These are phyloP conservation scores for Hibiscus syriacus DNA, from an alignment of 345 rosid species.

Conservation along the genomic window DNA sequence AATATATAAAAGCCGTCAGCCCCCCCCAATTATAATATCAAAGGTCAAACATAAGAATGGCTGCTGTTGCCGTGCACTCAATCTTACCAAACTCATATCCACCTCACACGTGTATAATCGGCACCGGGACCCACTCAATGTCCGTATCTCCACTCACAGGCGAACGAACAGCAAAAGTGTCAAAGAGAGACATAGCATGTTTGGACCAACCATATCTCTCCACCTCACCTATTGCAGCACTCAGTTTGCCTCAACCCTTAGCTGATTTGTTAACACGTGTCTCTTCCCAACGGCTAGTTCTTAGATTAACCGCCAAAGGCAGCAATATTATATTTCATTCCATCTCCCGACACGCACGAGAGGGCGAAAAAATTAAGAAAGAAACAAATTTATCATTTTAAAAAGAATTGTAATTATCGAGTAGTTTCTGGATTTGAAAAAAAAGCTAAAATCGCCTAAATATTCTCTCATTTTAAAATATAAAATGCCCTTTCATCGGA, in stretches of 20 bases:
- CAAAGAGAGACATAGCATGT: conserved; percentile 22
- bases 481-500: not conserved
- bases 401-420: not conserved
- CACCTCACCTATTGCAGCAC: conserved; percentile 19
- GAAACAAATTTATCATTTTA: not conserved
- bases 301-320: conserved; percentile 25
- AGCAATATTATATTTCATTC: conserved; percentile 4
- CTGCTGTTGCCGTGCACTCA: not conserved
- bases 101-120: not conserved
- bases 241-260: conserved; percentile 11
- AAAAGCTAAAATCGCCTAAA: not conserved
- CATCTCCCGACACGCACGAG: not conserved
- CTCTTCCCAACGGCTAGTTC: conserved; percentile 29
- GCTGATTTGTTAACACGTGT: conserved; percentile 31
- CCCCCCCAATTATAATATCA: not conserved
- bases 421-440: conserved; percentile 14
- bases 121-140: not conserved
- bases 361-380: not conserved
- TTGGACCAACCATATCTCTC: conserved; percentile 31
- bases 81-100: not conserved
- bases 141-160: not conserved
- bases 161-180: not conserved
- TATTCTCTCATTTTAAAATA: not conserved
- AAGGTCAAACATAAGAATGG: not conserved
- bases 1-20: not conserved